Base-by-base conservation (phyloP, 495 filamentous ascomycete genomes). In the Pyronema omphalodes region DNA sequence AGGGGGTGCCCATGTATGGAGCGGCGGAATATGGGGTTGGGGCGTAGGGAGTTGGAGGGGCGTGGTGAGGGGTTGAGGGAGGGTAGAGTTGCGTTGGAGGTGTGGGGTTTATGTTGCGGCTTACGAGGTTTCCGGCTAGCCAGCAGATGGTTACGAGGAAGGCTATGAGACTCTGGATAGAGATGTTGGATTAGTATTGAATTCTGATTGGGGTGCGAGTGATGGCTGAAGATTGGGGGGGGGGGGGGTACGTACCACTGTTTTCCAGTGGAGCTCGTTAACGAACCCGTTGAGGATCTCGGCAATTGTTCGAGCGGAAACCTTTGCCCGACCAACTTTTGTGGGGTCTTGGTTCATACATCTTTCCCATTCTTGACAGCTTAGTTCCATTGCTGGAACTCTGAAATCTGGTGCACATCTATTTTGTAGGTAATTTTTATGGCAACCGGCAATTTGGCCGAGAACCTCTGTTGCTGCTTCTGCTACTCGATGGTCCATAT, bases 281-380 rank as follows among this genome's bases (percentile, higher is more conserved):
- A 84, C 74, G 58, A 84, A 83, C 54, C 68, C 71, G 59, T 83
- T 84, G 60, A 85, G 78, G 29, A 88, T 93, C 62, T 81, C 80
- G 50, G 81, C 88, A 73, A 86, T 86, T 0, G 83, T 86, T 39
- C 77, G 72, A n/a, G 84, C 84, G 44, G 74, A 77, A 34, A 88
- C 72, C 55, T 73, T 75, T 9, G 82, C 82, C 3, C 80, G 71
- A 7, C 76, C 81, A 18, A 87, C 76, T 52, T 73, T 73, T 12
- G 71, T 65, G 12, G 83, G 76, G 61, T 89, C 81, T 9, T 72
- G 74, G 51, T 83, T 75, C 88, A 95, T 95, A 66, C 91, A 98
- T 3, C 69, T 69, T 53, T 81, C 78, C 91, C 89, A 96, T 40
- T 77, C 74, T 35, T 79, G 73, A 63, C 91, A 98, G 4, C 78